Percentiles rank a stretch among this genome's conserved stretches.
Evolutionary conservation across 108 stramenopile genomes (phyloP).

Genomic region (Epipyxis sp.): DNA sequence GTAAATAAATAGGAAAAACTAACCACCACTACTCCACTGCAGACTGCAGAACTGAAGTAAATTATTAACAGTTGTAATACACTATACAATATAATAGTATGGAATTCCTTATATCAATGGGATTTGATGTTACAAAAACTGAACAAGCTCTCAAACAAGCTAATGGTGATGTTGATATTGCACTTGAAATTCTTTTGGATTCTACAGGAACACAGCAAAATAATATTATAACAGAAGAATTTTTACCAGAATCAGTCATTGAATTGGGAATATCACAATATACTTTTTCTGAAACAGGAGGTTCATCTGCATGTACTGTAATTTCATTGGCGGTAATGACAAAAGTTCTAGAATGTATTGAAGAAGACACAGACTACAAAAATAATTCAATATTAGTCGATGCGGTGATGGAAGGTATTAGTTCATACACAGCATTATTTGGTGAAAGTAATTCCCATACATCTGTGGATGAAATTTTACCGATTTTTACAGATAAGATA

Average conservation of each 20-base stretch:
- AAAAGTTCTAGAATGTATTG: background rate
- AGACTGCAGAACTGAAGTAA: too few relatives aligned
- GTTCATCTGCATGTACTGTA: constrained; percentile 15
- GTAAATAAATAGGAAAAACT: too few relatives aligned
- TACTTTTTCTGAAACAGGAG: constrained; percentile 11
- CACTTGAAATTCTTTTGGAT: background rate
- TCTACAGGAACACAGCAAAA: background rate
- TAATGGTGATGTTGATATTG: background rate
- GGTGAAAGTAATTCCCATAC: background rate
- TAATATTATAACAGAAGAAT: background rate
- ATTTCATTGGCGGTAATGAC: background rate
- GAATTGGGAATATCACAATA: constrained; percentile 13
- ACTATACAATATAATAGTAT: too few relatives aligned
- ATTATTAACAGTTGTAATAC: too few relatives aligned
- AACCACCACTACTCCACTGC: too few relatives aligned
- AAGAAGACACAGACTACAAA: background rate
- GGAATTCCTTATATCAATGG: background rate
- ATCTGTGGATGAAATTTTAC: background rate
- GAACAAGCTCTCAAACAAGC: background rate
- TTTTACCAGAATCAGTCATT: background rate
- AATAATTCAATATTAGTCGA: too few relatives aligned
- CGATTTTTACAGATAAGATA: background rate
- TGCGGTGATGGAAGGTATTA: background rate
- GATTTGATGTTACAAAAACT: background rate
- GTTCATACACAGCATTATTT: background rate